These are phyloP conservation scores for Stephania yunnanensis DNA, from an alignment of 164 flowering plant species.

Conservation along the genomic window DNA sequence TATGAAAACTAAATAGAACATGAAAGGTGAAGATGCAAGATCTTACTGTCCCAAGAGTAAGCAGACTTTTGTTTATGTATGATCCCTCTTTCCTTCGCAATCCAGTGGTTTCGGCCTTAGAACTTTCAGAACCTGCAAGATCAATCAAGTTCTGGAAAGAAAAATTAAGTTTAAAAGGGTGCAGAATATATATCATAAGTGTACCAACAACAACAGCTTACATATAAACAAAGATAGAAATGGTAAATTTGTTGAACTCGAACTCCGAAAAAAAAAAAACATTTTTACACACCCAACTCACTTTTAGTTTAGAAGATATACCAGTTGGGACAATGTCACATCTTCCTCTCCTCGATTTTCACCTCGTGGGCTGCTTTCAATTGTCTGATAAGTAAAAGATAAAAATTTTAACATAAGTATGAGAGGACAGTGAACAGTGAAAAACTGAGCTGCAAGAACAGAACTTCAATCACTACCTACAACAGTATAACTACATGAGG, in stretches of 20 bases:
- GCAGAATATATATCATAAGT: neutral
- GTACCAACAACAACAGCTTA: neutral
- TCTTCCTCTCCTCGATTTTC: conserved; percentile 60
- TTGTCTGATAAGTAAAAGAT: conserved; percentile 36
- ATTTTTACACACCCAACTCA: neutral
- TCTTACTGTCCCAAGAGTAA: conserved; percentile 81
- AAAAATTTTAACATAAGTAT: too few relatives aligned
- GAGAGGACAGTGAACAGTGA: too few relatives aligned
- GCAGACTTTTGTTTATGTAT: conserved; percentile 77
- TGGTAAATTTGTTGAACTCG: neutral
- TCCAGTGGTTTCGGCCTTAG: conserved; percentile 74
- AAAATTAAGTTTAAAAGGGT: conserved; percentile 2
- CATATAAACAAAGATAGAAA: neutral
- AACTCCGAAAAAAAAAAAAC: neutral
- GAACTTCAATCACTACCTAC: neutral
- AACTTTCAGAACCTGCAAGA: conserved; percentile 86
- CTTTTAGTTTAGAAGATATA: conserved; percentile 18
- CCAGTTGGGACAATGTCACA: conserved; percentile 81
- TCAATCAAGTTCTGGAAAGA: conserved; percentile 69
- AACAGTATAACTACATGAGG: neutral
- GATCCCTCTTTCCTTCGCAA: conserved; percentile 80
- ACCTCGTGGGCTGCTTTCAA: conserved; percentile 80
- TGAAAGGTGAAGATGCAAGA: conserved; percentile 10
- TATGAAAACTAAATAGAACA: neutral
- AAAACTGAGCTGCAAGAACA: neutral